Evolutionary conservation across 352 stramenopile species (phyloP), one percentile per base, ranked within the genome.

Genomic region (Lagenidium giganteum): DNA sequence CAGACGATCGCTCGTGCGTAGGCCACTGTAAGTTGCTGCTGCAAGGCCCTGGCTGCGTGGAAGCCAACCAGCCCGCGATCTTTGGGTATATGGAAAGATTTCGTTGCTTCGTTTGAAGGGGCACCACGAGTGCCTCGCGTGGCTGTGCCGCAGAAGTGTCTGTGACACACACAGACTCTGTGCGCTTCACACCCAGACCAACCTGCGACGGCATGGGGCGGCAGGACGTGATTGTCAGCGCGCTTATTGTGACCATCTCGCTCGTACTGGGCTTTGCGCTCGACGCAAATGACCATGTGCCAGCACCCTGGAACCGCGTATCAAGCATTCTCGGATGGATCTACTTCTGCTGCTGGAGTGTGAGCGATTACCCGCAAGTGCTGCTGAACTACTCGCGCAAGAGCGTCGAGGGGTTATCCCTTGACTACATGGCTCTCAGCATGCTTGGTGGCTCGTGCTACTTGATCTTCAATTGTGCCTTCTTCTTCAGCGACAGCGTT

Each of bases 381-480:
- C 80, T 98, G 28, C 73, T 95, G 23, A 98, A 98, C 68, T 89
- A 78, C 36, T 46, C 85, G 46, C 70, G 91, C 42, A 74, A 75
- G 47, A 96, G 80, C 37, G 95, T 95, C 33, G 72, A 79, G 14
- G 95, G 95, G 0, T 51, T 98, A 3, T 96, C 77, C 25, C 54
- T 96, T 30, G 93, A 98, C 67, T 98, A 98, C 63, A 87, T 81
- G 21, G 73, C 88, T 12, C 73, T 98, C 46, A 98, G 98, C 59
- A 75, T 98, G 33, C 50, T 98, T 29, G 94, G 93, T 41, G 98
- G 98, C 57, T 62, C 76, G 26, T 97, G 87, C 55, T 98, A 98
- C 60, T 83, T 84, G 7, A 71, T 92, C 37, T 98, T 97, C 68
- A 98, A 96, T 61, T 81, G 79, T 13, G 76, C 74, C 16, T 97